Percentiles rank a stretch among this genome's conserved stretches.
Conservation (phyloP, 1,139 yeast species). For the Candida sp. region DNA sequence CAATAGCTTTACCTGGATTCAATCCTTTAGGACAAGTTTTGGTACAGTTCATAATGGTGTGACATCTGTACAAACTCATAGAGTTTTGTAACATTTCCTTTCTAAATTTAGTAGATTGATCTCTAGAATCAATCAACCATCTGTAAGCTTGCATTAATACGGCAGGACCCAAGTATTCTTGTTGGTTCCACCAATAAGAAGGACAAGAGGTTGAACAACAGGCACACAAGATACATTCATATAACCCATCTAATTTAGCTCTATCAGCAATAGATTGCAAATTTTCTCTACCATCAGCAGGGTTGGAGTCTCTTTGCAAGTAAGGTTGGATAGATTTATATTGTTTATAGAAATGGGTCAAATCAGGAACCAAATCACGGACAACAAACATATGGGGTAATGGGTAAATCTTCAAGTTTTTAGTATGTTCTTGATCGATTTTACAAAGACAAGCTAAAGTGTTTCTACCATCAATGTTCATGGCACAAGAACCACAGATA, state of each 20-base stretch:
- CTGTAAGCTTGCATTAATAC: conserved; percentile 99
- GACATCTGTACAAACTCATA: conserved; percentile 98
- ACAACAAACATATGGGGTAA: conserved; percentile 98
- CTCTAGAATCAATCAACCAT: conserved; percentile 98
- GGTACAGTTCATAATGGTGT: conserved; percentile 98
- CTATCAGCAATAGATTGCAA: conserved; percentile 91
- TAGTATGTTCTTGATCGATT: conserved; percentile 74
- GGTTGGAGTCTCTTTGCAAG: conserved; percentile 78
- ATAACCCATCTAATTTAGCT: conserved; percentile 93
- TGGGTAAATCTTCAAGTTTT: conserved; percentile 88
- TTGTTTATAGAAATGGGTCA: conserved; percentile 97
- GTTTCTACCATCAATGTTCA: conserved; percentile 98
- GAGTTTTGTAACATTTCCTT: conserved; percentile 92
- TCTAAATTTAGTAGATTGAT: conserved; percentile 79
- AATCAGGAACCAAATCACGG: conserved; percentile 95
- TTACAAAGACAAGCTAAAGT: conserved; percentile 96
- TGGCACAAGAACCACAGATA: conserved; percentile 99
- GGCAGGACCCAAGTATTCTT: conserved; percentile 98
- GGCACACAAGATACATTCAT: conserved; percentile 98
- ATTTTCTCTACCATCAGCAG: conserved; percentile 91
- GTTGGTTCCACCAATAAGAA: conserved; percentile 99
- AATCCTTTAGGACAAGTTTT: conserved; percentile 98
- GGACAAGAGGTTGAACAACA: conserved; percentile 99
- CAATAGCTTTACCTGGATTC: conserved; percentile 98
- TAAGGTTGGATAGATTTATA: conserved; percentile 98